Base-by-base conservation (phyloP, 192 early-diverging fungal genomes). In the Coemansia interrupta region DNA sequence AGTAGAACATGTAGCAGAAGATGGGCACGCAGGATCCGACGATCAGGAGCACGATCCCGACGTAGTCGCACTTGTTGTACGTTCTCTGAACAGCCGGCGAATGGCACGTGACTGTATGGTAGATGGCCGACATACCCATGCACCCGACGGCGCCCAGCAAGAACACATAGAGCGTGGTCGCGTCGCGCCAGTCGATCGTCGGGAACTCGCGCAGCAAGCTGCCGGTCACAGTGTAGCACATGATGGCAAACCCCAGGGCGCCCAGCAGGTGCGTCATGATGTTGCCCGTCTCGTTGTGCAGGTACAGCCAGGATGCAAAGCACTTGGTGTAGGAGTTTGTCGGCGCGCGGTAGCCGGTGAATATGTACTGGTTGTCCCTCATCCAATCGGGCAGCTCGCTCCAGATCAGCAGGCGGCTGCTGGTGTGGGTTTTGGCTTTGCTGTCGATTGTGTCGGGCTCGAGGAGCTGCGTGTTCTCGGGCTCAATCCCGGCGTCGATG, bases 221-320 rank as follows among this genome's bases (percentile, higher is more conserved):
- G 22, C 78, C 68, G 8, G 56, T 69, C 60, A 68, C 78, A 73
- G 54, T 84, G 4, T 84, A 64, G 40, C 80, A 79, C 41, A 86
- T 64, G 10, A 64, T 52, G 41, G 82, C 57, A 61, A 94, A 86
- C 1, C 55, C 60, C 28, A 87, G 30, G 0, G 86, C 81, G 20
- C 92, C 95, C 10, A 89, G n/a, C 1, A 91, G 60, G 60, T 97
- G 95, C 14, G 89, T 83, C 81, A 89, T 90, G 52, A 97, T 89
- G 69, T 97, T 97, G 43, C 90, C 94, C 40, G 85, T 89, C 71
- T 97, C 95, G 67, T 97, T 97, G 75, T 97, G 93, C 18, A 93
- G 47, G 72, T 90, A 94, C 18, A 85, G 78, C 55, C 93, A 63
- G 10, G 91, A 89, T 15, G 82, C 72, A 29, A 90, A 57, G 71